Percentiles rank a stretch among this genome's conserved stretches.
Conservation (phyloP, 352 stramenopile genomes). For the Globisporangium parvum region DNA sequence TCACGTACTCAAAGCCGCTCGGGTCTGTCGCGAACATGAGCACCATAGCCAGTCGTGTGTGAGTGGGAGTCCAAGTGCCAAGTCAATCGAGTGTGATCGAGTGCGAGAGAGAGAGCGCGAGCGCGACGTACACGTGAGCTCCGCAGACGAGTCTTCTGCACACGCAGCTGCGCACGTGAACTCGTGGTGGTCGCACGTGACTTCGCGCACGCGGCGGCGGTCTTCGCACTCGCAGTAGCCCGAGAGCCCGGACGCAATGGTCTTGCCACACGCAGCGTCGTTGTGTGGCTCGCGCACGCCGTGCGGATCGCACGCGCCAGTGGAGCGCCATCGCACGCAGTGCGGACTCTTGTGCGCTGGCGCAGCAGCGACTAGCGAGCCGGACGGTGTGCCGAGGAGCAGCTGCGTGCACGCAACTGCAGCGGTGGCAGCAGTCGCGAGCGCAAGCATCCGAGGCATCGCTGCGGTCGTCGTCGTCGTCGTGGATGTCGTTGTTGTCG, state of each 20-base stretch:
- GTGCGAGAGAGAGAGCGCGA: neutral
- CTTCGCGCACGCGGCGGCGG: slow-evolving; percentile 71
- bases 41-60: neutral
- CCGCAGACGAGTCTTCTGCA: slow-evolving; percentile 54
- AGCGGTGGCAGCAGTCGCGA: neutral
- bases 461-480: neutral
- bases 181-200: slow-evolving; percentile 67
- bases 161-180: slow-evolving; percentile 77
- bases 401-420: neutral
- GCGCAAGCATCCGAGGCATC: neutral
- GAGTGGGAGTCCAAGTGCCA: neutral
- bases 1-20: slow-evolving; percentile 73
- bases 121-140: slow-evolving; percentile 51
- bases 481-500: too few relatives aligned
- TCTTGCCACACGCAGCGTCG: slow-evolving; percentile 48
- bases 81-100: neutral
- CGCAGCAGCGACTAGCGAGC: neutral
- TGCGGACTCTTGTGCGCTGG: slow-evolving; percentile 5
- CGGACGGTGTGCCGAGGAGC: neutral
- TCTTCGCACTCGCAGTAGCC: slow-evolving; percentile 79
- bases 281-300: slow-evolving; percentile 55
- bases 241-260: slow-evolving; percentile 40
- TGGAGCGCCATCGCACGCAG: slow-evolving; percentile 74
- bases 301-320: slow-evolving; percentile 59
- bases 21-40: slow-evolving; percentile 28